A percentile compares a stretch with the other conserved stretches of the same genome.
Evolutionary conservation across 2,329 filamentous ascomycete species (phyloP).

Genomic region (Diaporthe sp.): DNA sequence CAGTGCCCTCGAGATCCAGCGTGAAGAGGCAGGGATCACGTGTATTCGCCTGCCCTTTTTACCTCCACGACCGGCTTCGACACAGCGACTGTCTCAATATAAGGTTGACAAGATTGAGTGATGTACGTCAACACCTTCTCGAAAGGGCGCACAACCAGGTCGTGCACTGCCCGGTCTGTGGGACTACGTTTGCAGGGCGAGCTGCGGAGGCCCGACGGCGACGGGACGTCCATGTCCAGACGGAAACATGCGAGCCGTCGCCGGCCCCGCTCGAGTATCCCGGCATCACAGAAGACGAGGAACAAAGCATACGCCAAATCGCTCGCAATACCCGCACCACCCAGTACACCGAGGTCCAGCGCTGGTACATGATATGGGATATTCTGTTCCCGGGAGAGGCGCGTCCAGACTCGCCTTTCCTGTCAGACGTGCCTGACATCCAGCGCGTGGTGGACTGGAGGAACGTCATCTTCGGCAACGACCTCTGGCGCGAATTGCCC

Average conservation of each 20-base stretch:
- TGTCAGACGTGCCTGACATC: not conserved
- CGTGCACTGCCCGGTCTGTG: conserved; percentile 4
- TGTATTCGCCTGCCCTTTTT: not conserved
- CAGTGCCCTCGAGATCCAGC: not conserved
- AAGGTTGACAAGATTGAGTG: not conserved
- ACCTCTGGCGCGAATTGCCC: not conserved
- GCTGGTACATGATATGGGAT: conserved; percentile 17
- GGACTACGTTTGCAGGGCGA: not conserved
- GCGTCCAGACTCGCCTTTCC: not conserved
- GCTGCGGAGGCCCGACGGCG: not conserved
- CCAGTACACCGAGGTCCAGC: not conserved
- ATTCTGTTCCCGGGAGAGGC: not conserved
- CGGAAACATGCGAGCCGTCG: not conserved
- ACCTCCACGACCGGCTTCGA: not conserved
- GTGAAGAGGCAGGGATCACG: not conserved
- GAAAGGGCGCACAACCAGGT: conserved; percentile 6
- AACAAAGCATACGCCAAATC: not conserved
- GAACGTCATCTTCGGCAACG: not conserved
- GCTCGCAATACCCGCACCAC: not conserved
- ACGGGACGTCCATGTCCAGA: not conserved
- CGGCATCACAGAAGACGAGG: conserved; percentile 6
- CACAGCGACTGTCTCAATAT: not conserved
- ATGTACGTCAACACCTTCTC: conserved; percentile 3
- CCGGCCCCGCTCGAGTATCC: not conserved
- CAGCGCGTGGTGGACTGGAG: not conserved